These are phyloP conservation scores for Phellopilus nigrolimitatus DNA, from an alignment of 1,284 basidiomycete genomes.

Conservation along the genomic window DNA sequence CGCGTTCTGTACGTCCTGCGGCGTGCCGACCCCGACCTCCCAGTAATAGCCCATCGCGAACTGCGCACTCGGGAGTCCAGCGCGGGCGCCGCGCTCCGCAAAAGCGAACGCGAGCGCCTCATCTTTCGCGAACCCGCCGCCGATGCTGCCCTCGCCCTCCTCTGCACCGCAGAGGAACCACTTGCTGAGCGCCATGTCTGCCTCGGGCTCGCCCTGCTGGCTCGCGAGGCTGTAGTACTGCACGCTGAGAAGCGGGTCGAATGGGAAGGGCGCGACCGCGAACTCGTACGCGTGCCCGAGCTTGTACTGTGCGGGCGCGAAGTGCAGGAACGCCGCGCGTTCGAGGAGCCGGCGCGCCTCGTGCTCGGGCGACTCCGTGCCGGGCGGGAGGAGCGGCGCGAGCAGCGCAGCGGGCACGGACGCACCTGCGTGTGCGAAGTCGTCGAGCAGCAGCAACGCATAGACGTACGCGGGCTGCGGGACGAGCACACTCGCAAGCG, in stretches of 20 bases:
- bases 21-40: slow-evolving; percentile 73
- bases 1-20: slow-evolving; percentile 62
- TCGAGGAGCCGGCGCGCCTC: slow-evolving; percentile 66
- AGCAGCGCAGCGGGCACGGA: slow-evolving; percentile 48
- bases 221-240: slow-evolving; percentile 89
- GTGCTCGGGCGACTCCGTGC: slow-evolving; percentile 45
- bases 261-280: slow-evolving; percentile 79
- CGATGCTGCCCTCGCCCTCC: slow-evolving; percentile 50
- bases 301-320: slow-evolving; percentile 90
- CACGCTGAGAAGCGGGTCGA: slow-evolving; percentile 86
- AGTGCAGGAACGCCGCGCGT: slow-evolving; percentile 81
- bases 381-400: slow-evolving; percentile 43
- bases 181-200: slow-evolving; percentile 93
- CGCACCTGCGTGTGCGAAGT: no score
- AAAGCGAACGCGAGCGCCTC: slow-evolving; percentile 85
- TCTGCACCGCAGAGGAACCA: slow-evolving; percentile 77
- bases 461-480: slow-evolving; percentile 87
- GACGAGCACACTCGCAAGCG: slow-evolving; percentile 65
- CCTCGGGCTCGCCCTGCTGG: slow-evolving; percentile 84
- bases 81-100: slow-evolving; percentile 85
- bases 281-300: slow-evolving; percentile 87
- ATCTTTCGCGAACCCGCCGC: slow-evolving; percentile 79
- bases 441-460: slow-evolving; percentile 78
- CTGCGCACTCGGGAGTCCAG: slow-evolving; percentile 77
- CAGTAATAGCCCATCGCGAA: slow-evolving; percentile 94